Evolutionary conservation across 1,284 basidiomycete genomes (phyloP).

Genomic region (Xerocomus amazonicus): DNA sequence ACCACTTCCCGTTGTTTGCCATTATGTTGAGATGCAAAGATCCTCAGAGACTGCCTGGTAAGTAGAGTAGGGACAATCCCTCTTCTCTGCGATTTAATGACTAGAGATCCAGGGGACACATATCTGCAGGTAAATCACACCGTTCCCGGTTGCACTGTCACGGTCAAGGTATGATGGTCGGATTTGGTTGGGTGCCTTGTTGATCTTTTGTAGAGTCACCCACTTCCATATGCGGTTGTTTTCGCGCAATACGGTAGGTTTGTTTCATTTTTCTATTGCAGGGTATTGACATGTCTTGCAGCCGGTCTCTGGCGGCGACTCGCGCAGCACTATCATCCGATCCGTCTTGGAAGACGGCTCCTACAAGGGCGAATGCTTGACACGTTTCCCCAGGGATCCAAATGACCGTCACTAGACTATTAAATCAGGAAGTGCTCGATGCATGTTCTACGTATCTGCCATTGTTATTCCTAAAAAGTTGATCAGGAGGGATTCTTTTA

Average conservation of each 20-base stretch:
- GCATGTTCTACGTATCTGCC: constrained; percentile 30
- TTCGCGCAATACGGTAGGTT: constrained; percentile 40
- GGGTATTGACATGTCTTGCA: constrained; percentile 8
- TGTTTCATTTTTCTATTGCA: background rate
- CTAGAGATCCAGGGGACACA: constrained; percentile 31
- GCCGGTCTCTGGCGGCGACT: constrained; percentile 33
- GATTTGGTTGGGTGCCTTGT: background rate
- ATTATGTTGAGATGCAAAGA: constrained; percentile 86
- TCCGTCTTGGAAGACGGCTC: constrained; percentile 31
- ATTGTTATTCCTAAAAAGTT: constrained; percentile 15
- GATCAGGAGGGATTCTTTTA: constrained; percentile 5
- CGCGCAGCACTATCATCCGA: constrained; percentile 30
- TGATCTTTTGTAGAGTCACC: constrained; percentile 34
- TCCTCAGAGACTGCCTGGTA: constrained; percentile 78
- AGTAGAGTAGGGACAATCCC: constrained; percentile 5
- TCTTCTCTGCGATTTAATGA: background rate
- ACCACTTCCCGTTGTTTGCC: constrained; percentile 89
- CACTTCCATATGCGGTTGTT: constrained; percentile 34
- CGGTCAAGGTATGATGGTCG: constrained; percentile 20
- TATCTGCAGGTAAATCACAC: constrained; percentile 25
- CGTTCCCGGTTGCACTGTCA: constrained; percentile 16
- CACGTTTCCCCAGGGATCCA: constrained; percentile 29
- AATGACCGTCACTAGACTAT: constrained; percentile 3
- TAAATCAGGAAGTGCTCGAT: constrained; percentile 17
- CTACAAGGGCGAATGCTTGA: constrained; percentile 25